Evolutionary conservation across 208 protist species (phyloP).

Genomic region (Trypanosoma conorhini): DNA sequence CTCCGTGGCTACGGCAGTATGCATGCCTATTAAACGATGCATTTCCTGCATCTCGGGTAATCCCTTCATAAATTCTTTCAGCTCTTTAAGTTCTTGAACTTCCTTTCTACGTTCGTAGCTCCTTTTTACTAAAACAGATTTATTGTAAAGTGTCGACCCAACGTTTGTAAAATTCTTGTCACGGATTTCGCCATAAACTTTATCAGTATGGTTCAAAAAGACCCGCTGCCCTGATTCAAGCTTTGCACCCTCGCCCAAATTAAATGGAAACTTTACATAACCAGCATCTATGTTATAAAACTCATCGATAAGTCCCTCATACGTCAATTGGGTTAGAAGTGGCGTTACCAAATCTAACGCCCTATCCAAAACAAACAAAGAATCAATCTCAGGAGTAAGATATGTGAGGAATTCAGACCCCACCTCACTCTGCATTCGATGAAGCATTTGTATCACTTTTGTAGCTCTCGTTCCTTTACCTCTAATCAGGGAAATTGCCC

Average conservation of each 20-base stretch:
- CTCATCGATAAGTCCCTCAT: constrained; percentile 91
- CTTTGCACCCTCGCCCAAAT: constrained; percentile 50
- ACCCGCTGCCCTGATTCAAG: constrained; percentile 31
- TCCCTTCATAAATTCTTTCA: constrained; percentile 89
- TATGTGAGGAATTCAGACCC: constrained; percentile 54
- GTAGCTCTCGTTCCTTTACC: constrained; percentile 60
- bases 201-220: constrained; percentile 53
- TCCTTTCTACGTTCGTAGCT: constrained; percentile 85
- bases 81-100: constrained; percentile 81
- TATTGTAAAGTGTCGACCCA: constrained; percentile 79
- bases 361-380: constrained; percentile 80
- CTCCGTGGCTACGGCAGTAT: constrained; percentile 79
- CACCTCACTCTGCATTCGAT: constrained; percentile 71
- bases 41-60: constrained; percentile 88
- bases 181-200: constrained; percentile 80
- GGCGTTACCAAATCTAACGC: constrained; percentile 83
- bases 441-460: constrained; percentile 66
- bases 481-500: constrained; percentile 52
- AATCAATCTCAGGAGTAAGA: constrained; percentile 61
- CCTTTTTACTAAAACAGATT: constrained; percentile 85
- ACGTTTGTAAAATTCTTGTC: constrained; percentile 76
- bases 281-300: constrained; percentile 68
- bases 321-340: constrained; percentile 87
- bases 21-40: constrained; percentile 75
- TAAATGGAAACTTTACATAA: constrained; percentile 68